A percentile compares a stretch with the other conserved stretches of the same genome.
Conservation (phyloP, 2,329 filamentous ascomycete genomes). For the Arthrobotrys musiformis region DNA sequence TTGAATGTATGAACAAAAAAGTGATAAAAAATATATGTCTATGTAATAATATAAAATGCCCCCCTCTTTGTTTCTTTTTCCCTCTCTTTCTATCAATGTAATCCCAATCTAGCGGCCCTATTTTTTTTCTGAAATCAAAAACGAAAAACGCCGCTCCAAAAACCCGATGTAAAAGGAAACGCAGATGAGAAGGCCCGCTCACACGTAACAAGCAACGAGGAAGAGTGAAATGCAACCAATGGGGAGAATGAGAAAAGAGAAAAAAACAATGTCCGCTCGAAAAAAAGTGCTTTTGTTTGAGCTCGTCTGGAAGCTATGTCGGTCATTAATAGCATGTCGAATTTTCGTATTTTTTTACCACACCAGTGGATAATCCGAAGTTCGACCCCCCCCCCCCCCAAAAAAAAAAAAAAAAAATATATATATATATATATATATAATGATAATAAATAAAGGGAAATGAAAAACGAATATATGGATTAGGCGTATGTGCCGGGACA, state of each 20-base stretch:
- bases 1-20: slow-evolving; percentile 19
- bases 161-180: not conserved
- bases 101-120: too few species aligned
- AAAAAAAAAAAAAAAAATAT: not conserved
- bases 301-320: not conserved
- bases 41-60: not conserved
- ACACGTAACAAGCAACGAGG: not conserved
- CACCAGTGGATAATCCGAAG: too few species aligned
- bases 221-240: not conserved
- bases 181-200: slow-evolving; percentile 10
- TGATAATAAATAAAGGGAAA: too few species aligned
- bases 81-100: too few species aligned
- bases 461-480: not conserved
- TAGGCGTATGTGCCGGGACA: slow-evolving; percentile 21
- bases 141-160: slow-evolving; percentile 36
- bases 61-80: not conserved
- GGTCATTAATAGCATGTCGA: not conserved
- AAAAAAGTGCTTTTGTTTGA: slow-evolving; percentile 23
- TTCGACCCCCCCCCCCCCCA: not conserved
- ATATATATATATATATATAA: too few species aligned
- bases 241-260: not conserved
- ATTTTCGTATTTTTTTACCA: too few species aligned
- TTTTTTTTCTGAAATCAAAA: too few species aligned
- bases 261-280: slow-evolving; percentile 15
- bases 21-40: not conserved